phyloP scores from a whole-genome alignment of 2,329 filamentous ascomycete genomes.

The Pseudovirgaria hyperparasitica region DNA sequence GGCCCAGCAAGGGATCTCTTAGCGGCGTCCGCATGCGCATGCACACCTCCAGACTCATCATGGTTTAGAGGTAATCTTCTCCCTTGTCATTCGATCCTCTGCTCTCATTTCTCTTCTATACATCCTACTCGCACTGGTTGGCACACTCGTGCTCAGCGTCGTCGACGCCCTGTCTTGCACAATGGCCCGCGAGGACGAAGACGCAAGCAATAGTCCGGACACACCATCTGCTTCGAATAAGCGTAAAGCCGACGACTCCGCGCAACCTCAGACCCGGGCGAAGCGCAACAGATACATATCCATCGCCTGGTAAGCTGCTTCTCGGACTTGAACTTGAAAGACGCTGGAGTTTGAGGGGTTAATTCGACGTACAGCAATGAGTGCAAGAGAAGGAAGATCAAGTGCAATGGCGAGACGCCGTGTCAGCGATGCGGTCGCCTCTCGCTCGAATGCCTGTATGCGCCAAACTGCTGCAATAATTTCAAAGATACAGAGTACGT shows the following conservation, averaged over 20 bases:
- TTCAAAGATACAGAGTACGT: constrained; percentile 76
- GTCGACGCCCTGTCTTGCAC: too few species aligned
- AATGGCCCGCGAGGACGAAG: too few species aligned
- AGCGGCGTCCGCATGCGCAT: too few species aligned
- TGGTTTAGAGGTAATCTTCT: too few species aligned
- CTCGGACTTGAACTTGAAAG: constrained; percentile 15
- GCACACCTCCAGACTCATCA: too few species aligned
- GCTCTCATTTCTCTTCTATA: too few species aligned
- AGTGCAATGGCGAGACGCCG: constrained; percentile 53
- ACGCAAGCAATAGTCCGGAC: too few species aligned
- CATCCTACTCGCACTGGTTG: too few species aligned
- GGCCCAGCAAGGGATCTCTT: too few species aligned
- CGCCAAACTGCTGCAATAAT: constrained; percentile 59
- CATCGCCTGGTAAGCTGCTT: constrained; percentile 45
- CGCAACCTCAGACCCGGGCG: constrained; percentile 35
- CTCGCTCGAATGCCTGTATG: constrained; percentile 50
- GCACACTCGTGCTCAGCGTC: too few species aligned
- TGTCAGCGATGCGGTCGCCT: constrained; percentile 54
- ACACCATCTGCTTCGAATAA: constrained; percentile 21
- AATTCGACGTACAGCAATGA: constrained; percentile 38
- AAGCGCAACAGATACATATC: constrained; percentile 57
- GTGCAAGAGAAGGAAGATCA: constrained; percentile 55
- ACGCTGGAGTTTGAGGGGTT: constrained; percentile 7
- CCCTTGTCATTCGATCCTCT: too few species aligned
- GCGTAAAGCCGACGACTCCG: constrained; percentile 31